These are phyloP conservation scores for Heimioporus retisporus DNA, from an alignment of 1,284 basidiomycete genomes.

Conservation along the genomic window DNA sequence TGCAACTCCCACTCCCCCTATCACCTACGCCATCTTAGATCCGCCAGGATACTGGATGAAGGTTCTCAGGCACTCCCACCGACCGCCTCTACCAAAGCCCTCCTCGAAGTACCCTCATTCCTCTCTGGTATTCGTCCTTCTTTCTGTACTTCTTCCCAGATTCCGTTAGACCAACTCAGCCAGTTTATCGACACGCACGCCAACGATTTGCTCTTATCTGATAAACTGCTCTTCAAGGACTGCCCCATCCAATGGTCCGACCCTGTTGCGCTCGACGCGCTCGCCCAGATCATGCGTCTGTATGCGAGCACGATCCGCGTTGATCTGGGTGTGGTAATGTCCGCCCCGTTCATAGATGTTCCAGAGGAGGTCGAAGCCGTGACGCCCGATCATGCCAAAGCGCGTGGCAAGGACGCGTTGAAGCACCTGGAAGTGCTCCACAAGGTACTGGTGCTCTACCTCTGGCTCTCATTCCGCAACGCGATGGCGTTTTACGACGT, in stretches of 20 bases:
- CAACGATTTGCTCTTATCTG: slow-evolving; percentile 55
- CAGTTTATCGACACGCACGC: slow-evolving; percentile 58
- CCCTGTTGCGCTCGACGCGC: slow-evolving; percentile 38
- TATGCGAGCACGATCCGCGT: slow-evolving; percentile 51
- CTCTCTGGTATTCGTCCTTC: slow-evolving; percentile 59
- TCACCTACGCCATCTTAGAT: slow-evolving; percentile 47
- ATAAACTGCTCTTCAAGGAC: slow-evolving; percentile 59
- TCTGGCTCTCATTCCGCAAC: slow-evolving; percentile 90
- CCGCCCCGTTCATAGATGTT: slow-evolving; percentile 53
- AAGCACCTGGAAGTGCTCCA: slow-evolving; percentile 83
- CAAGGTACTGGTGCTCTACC: slow-evolving; percentile 82
- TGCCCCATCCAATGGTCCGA: slow-evolving; percentile 62
- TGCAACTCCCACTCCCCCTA: slow-evolving; percentile 46
- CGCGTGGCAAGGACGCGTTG: slow-evolving; percentile 43
- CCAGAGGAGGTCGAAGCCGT: slow-evolving; percentile 55
- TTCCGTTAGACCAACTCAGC: slow-evolving; percentile 44
- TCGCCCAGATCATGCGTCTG: slow-evolving; percentile 48
- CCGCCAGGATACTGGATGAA: slow-evolving; percentile 37
- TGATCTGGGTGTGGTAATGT: slow-evolving; percentile 46
- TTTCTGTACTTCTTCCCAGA: slow-evolving; percentile 53
- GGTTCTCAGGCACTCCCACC: slow-evolving; percentile 51
- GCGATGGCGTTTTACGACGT: slow-evolving; percentile 78
- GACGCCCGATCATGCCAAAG: slow-evolving; percentile 19
- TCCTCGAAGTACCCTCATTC: slow-evolving; percentile 59
- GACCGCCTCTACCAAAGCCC: slow-evolving; percentile 44